These are phyloP conservation scores for Sporothrix inflata DNA, from an alignment of 2,329 filamentous ascomycete species.

Conservation along the genomic window DNA sequence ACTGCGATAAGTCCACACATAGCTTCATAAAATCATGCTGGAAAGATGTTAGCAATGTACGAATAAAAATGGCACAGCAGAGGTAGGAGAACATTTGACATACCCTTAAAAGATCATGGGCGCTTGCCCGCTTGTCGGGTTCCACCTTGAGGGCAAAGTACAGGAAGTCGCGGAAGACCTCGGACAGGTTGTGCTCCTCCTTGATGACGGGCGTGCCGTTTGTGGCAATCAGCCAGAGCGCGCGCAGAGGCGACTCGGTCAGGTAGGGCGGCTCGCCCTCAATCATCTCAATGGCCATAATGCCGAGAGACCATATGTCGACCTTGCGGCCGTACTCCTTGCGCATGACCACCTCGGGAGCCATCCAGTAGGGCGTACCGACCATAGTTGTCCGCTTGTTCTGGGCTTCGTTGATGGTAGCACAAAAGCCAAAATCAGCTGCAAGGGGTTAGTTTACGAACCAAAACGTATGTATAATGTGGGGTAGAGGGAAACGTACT, in stretches of 20 bases:
- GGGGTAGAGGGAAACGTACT: conserved; percentile 61
- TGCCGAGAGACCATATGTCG: conserved; percentile 97
- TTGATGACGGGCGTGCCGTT: conserved; percentile 96
- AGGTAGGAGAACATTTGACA: conserved; percentile 43
- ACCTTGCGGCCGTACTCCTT: conserved; percentile 99
- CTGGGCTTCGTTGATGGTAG: conserved; percentile 95
- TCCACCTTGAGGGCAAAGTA: conserved; percentile 94
- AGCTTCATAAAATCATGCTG: conserved; percentile 81
- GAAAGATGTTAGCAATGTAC: conserved; percentile 34
- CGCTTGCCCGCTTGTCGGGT: conserved; percentile 93
- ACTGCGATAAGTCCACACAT: conserved; percentile 73
- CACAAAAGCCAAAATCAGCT: conserved; percentile 99
- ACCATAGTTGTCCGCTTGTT: conserved; percentile 99
- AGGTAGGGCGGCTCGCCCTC: conserved; percentile 97
- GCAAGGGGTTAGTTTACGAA: conserved; percentile 15
- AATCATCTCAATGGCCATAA: conserved; percentile 99
- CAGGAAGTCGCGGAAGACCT: conserved; percentile 87
- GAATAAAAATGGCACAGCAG: neutral
- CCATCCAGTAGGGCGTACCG: conserved; percentile 99
- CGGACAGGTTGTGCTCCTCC: conserved; percentile 80
- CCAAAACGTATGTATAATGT: neutral
- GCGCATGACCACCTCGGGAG: conserved; percentile 92
- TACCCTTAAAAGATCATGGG: conserved; percentile 90
- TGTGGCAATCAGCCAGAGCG: conserved; percentile 93
- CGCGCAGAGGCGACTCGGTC: conserved; percentile 89